Evolutionary conservation across 495 filamentous ascomycete genomes (phyloP).

Genomic region (Ramalina peruviana): DNA sequence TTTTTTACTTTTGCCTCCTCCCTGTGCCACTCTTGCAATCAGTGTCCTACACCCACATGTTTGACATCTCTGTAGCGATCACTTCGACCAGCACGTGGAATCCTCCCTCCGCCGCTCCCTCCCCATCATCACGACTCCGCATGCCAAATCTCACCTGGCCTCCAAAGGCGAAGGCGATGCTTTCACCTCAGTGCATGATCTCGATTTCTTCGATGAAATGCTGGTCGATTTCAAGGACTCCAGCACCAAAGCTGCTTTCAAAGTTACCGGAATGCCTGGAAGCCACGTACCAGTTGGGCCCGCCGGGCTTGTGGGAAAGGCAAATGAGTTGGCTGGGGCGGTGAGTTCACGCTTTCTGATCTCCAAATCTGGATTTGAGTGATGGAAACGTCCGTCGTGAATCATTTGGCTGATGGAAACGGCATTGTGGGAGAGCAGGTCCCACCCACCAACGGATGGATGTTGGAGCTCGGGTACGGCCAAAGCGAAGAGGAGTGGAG

Average conservation of each 20-base stretch:
- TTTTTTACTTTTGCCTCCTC: too few species aligned
- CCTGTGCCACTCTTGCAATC: too few species aligned
- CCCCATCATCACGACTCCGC: constrained; percentile 51
- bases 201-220: constrained; percentile 42
- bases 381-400: neutral
- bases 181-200: constrained; percentile 38
- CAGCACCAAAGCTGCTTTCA: constrained; percentile 28
- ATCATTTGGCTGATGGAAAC: neutral
- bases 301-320: constrained; percentile 21
- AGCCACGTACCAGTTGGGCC: constrained; percentile 45
- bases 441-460: constrained; percentile 64
- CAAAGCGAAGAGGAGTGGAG: constrained; percentile 21
- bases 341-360: constrained; percentile 22
- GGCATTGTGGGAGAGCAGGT: constrained; percentile 18
- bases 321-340: constrained; percentile 45
- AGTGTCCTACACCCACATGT: too few species aligned
- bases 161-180: constrained; percentile 25
- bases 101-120: constrained; percentile 39
- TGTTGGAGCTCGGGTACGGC: constrained; percentile 46
- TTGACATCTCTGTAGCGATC: too few species aligned
- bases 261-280: constrained; percentile 55
- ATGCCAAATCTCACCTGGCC: constrained; percentile 41
- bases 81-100: constrained; percentile 52
- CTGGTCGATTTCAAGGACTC: constrained; percentile 31
- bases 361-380: too few species aligned